phyloP scores from a whole-genome alignment of 257 asterid species.

The Misopates orontium region DNA sequence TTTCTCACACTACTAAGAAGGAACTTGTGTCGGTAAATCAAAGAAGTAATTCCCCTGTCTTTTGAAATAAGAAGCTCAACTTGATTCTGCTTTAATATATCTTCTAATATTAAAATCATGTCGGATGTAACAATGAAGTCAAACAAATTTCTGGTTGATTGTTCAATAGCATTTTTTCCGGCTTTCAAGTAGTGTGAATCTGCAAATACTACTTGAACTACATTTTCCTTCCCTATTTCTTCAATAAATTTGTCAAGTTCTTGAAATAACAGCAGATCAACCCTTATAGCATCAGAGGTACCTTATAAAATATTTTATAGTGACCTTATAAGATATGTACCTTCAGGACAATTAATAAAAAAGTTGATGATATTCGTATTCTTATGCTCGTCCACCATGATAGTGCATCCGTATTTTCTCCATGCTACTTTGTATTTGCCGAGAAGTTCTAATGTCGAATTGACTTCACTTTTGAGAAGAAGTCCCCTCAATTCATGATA shows the following conservation, averaged over 20 bases:
- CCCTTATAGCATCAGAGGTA: too few species aligned
- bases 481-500: too few species aligned
- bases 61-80: too few species aligned
- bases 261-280: too few species aligned
- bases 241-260: not conserved
- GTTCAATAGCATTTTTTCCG: not conserved
- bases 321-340: not conserved
- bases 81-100: too few species aligned
- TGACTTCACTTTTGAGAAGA: not conserved
- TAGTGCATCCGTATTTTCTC: too few species aligned
- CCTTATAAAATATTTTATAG: too few species aligned
- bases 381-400: too few species aligned
- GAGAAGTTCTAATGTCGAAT: not conserved
- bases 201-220: not conserved
- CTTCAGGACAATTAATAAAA: not conserved
- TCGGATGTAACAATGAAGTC: not conserved
- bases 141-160: not conserved
- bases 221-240: not conserved
- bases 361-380: too few species aligned
- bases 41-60: too few species aligned
- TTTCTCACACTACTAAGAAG: too few species aligned
- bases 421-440: not conserved
- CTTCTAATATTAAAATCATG: not conserved
- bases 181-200: not conserved
- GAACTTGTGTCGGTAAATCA: too few species aligned